Percentiles rank a stretch among this genome's conserved stretches.
These are phyloP conservation scores for Colletotrichum musae DNA, from an alignment of 2,329 filamentous ascomycete genomes.

Conservation along the genomic window DNA sequence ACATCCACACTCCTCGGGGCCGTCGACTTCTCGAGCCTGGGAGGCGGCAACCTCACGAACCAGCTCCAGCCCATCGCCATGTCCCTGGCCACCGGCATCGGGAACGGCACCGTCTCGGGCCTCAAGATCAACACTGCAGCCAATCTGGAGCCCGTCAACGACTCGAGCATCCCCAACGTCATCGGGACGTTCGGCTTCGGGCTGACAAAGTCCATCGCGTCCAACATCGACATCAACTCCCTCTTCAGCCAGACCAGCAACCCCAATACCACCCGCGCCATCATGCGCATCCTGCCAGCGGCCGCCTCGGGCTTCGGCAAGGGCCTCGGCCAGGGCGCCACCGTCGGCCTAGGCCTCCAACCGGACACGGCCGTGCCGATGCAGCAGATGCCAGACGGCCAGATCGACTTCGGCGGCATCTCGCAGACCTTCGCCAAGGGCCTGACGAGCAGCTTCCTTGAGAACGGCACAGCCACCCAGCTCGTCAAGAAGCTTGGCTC, in stretches of 20 bases:
- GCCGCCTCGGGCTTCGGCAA: constrained; percentile 48
- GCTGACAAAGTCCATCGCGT: constrained; percentile 45
- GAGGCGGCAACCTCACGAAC: constrained; percentile 26
- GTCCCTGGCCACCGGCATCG: constrained; percentile 44
- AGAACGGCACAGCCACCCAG: constrained; percentile 50
- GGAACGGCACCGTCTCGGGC: constrained; percentile 44
- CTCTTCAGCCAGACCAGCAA: constrained; percentile 41
- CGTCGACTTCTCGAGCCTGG: constrained; percentile 42
- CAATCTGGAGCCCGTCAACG: constrained; percentile 41
- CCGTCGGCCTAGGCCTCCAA: constrained; percentile 49
- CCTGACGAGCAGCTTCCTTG: constrained; percentile 50
- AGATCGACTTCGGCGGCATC: constrained; percentile 44
- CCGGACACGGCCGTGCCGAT: constrained; percentile 42
- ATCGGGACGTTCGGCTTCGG: constrained; percentile 48
- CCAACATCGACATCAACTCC: constrained; percentile 44
- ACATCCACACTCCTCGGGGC: constrained; percentile 47
- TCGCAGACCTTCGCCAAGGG: constrained; percentile 46
- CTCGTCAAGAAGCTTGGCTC: constrained; percentile 39
- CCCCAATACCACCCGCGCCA: constrained; percentile 32
- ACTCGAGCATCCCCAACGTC: constrained; percentile 43
- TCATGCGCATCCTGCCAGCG: constrained; percentile 43
- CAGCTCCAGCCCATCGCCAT: constrained; percentile 43
- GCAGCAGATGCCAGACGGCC: constrained; percentile 43
- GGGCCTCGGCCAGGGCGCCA: constrained; percentile 46
- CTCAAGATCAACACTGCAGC: constrained; percentile 43